Evolutionary conservation across 306 rosid species (phyloP).

Genomic region (Cicer pinnatifidum): DNA sequence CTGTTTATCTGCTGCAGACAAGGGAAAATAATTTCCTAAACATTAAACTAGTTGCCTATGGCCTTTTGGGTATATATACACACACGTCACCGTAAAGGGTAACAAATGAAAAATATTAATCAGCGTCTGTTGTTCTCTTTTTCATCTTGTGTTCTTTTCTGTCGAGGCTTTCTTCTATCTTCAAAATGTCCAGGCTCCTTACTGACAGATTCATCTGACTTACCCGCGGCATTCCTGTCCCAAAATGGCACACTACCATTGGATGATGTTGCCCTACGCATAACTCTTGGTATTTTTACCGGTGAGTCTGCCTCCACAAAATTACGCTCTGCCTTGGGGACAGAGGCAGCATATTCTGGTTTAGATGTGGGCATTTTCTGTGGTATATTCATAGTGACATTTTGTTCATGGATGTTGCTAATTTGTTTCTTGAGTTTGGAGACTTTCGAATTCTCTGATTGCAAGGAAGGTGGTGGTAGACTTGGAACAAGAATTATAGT

Average conservation of each 20-base stretch:
- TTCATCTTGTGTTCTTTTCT: slow-evolving; percentile 60
- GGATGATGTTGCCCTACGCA: slow-evolving; percentile 54
- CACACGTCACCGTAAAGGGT: slow-evolving; percentile 4
- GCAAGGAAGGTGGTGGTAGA: slow-evolving; percentile 54
- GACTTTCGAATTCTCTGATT: slow-evolving; percentile 47
- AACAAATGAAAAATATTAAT: background rate
- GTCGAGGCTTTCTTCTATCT: slow-evolving; percentile 56
- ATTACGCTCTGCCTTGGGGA: slow-evolving; percentile 50
- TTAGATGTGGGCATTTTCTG: slow-evolving; percentile 35
- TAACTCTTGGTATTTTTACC: slow-evolving; percentile 58
- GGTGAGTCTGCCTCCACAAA: slow-evolving; percentile 56
- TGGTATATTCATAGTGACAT: slow-evolving; percentile 12
- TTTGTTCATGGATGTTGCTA: slow-evolving; percentile 24
- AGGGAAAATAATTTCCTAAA: background rate
- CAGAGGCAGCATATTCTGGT: slow-evolving; percentile 49
- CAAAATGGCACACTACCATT: slow-evolving; percentile 56
- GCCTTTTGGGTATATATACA: slow-evolving; percentile 6
- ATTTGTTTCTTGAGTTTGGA: slow-evolving; percentile 42
- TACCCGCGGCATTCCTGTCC: slow-evolving; percentile 68
- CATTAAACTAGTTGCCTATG: background rate
- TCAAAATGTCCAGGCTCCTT: slow-evolving; percentile 54
- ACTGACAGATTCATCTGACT: slow-evolving; percentile 53
- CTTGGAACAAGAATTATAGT: slow-evolving; percentile 67
- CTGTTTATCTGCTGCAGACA: slow-evolving; percentile 25
- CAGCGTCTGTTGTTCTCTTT: slow-evolving; percentile 78